phyloP scores from a whole-genome alignment of 345 rosid genomes.

The Trapa incisa region DNA sequence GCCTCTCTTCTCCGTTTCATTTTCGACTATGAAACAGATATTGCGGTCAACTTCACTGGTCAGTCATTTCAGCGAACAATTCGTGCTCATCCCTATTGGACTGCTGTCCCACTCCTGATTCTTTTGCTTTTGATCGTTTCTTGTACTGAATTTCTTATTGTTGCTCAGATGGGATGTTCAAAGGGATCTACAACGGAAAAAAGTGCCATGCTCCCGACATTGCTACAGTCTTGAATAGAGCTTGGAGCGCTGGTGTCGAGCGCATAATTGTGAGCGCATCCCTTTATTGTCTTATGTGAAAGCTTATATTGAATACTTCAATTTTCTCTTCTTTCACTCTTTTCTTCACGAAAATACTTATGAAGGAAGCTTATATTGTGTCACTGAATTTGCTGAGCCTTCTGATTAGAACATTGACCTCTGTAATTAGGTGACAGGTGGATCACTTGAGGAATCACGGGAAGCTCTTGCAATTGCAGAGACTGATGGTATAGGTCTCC shows the following conservation, averaged over 20 bases:
- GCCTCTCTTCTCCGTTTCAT: neutral
- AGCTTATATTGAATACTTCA: neutral
- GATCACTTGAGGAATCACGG: constrained; percentile 78
- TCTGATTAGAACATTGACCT: constrained; percentile 3
- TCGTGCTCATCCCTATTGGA: neutral
- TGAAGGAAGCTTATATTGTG: neutral
- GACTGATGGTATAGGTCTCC: constrained; percentile 49
- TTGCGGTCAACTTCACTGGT: constrained; percentile 96
- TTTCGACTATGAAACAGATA: constrained; percentile 37
- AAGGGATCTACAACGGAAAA: constrained; percentile 81
- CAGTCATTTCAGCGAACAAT: constrained; percentile 50
- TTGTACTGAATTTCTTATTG: neutral
- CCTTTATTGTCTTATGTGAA: neutral
- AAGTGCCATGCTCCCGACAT: constrained; percentile 65
- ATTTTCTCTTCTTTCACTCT: neutral
- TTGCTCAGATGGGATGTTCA: constrained; percentile 85
- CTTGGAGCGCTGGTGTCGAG: constrained; percentile 93
- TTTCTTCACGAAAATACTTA: neutral
- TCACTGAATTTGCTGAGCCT: neutral
- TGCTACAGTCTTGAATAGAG: constrained; percentile 60
- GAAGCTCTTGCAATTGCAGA: constrained; percentile 96
- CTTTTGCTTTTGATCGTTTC: neutral
- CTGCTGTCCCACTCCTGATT: neutral
- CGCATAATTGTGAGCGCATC: constrained; percentile 54
- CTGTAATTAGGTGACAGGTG: constrained; percentile 75